phyloP scores from a whole-genome alignment of 176 grass and related monocot genomes.

The Musa schizocarpa region DNA sequence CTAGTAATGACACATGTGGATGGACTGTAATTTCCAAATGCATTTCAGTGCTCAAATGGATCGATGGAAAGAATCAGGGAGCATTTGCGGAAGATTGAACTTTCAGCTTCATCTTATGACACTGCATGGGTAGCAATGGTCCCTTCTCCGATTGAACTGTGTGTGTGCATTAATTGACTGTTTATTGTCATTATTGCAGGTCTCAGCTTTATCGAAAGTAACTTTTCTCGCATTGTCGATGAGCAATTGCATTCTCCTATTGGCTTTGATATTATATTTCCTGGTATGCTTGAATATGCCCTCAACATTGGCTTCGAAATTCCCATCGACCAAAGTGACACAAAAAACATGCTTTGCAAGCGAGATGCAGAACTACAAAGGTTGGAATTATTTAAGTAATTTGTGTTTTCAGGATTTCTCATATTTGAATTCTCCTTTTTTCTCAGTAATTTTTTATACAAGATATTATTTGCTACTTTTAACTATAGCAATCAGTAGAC shows the following conservation, averaged over 20 bases:
- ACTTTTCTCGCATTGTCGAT: constrained; percentile 38
- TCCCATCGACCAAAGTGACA: constrained; percentile 23
- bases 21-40: constrained; percentile 1
- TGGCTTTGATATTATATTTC: constrained; percentile 68
- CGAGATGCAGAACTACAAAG: constrained; percentile 47
- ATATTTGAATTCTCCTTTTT: neutral
- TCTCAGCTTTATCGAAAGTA: constrained; percentile 42
- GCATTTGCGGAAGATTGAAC: constrained; percentile 26
- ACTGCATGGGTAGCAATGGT: constrained; percentile 83
- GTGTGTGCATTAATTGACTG: neutral
- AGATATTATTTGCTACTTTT: too few relatives aligned
- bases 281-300: constrained; percentile 47
- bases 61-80: constrained; percentile 41
- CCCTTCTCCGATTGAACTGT: neutral
- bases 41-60: constrained; percentile 28
- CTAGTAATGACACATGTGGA: neutral
- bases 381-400: constrained; percentile 20
- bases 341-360: constrained; percentile 20
- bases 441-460: too few relatives aligned
- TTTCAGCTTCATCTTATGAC: constrained; percentile 46
- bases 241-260: constrained; percentile 34
- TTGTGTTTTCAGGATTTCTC: neutral
- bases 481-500: too few relatives aligned
- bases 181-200: constrained; percentile 21
- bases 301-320: constrained; percentile 41